A percentile compares a stretch with the other conserved stretches of the same genome.
These are phyloP conservation scores for Herpetospermum pedunculosum DNA, from an alignment of 306 rosid species.

Conservation along the genomic window DNA sequence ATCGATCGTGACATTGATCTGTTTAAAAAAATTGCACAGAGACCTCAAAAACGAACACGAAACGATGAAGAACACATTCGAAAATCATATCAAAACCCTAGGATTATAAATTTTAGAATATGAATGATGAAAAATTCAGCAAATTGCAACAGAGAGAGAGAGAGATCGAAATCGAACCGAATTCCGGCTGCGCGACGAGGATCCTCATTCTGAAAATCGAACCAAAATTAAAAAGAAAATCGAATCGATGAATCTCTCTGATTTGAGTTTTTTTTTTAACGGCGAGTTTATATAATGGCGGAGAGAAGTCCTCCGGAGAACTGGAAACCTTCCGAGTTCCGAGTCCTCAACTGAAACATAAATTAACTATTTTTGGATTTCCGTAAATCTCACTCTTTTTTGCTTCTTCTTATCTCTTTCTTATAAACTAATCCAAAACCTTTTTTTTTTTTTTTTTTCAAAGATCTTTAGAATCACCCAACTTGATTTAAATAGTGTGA, in stretches of 20 bases:
- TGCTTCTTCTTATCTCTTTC: not conserved
- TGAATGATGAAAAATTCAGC: not conserved
- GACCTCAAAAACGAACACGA: too few species aligned
- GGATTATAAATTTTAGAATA: too few species aligned
- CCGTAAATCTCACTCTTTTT: not conserved
- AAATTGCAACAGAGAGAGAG: too few species aligned
- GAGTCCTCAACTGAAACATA: conserved; percentile 2
- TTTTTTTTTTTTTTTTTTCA: not conserved
- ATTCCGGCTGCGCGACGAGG: conserved; percentile 27
- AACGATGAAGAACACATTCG: not conserved
- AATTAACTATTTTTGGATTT: not conserved
- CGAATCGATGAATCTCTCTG: not conserved
- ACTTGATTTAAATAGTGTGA: too few species aligned
- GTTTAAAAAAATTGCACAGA: not conserved
- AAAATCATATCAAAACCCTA: not conserved
- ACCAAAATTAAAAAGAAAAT: not conserved
- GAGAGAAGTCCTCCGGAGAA: conserved; percentile 15
- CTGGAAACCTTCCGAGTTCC: not conserved
- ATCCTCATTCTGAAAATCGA: conserved; percentile 30
- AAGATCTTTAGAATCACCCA: too few species aligned
- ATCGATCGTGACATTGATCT: not conserved
- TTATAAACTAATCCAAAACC: not conserved
- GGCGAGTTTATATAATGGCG: conserved; percentile 17
- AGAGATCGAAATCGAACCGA: conserved; percentile 23
- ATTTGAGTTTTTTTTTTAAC: too few species aligned